Conservation (phyloP, 768 basidiomycete species). For the Glaciozyma antarctica region DNA sequence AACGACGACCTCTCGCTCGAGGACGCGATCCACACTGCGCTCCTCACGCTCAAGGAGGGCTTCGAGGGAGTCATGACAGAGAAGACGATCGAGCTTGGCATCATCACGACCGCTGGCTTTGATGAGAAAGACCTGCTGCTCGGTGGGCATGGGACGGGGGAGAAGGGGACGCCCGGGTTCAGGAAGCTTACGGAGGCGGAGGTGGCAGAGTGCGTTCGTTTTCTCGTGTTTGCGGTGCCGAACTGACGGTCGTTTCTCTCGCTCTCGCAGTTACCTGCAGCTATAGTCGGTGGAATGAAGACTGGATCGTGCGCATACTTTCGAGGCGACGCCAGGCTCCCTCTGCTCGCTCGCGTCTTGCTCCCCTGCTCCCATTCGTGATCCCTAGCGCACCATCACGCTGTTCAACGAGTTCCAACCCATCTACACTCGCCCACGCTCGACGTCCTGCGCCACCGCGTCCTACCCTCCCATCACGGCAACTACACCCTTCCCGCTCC, state of each 20-base stretch:
- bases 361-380: neutral
- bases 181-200: constrained; percentile 93
- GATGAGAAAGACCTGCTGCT: constrained; percentile 63
- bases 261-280: constrained; percentile 18
- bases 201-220: constrained; percentile 61
- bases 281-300: constrained; percentile 1
- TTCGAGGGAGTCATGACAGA: constrained; percentile 99
- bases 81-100: constrained; percentile 97
- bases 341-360: neutral
- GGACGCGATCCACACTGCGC: constrained; percentile 96
- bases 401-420: too few relatives aligned
- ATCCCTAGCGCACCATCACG: too few relatives aligned
- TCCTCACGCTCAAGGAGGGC: constrained; percentile 94
- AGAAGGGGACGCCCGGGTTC: constrained; percentile 68
- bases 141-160: constrained; percentile 43
- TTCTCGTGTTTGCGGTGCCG: neutral
- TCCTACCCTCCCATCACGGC: neutral
- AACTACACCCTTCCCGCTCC: neutral
- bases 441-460: neutral
- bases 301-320: neutral
- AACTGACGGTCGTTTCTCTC: neutral
- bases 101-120: constrained; percentile 74
- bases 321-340: neutral
- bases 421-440: neutral
- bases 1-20: constrained; percentile 98